These are phyloP conservation scores for Fonsecaea pedrosoi DNA, from an alignment of 2,329 filamentous ascomycete species.

Conservation along the genomic window DNA sequence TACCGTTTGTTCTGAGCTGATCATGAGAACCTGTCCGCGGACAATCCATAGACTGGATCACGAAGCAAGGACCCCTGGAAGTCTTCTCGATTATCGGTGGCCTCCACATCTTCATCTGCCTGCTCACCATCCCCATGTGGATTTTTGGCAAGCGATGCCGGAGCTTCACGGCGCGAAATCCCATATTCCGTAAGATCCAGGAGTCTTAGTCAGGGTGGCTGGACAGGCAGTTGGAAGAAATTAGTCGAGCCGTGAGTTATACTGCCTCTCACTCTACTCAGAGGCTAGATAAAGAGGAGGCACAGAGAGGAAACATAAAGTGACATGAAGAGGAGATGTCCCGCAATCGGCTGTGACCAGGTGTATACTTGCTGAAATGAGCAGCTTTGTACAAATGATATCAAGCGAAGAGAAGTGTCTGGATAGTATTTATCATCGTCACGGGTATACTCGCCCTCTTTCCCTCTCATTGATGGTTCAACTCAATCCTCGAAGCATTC, in stretches of 20 bases:
- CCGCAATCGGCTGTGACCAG: too few species aligned
- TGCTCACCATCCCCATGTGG: constrained; percentile 39
- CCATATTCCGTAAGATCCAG: constrained; percentile 29
- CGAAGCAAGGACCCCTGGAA: constrained; percentile 44
- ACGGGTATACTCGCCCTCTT: too few species aligned
- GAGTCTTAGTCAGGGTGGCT: constrained; percentile 11
- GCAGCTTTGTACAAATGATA: too few species aligned
- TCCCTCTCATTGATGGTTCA: too few species aligned
- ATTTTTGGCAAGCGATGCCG: constrained; percentile 37
- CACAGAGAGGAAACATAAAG: too few species aligned
- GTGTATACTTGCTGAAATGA: too few species aligned
- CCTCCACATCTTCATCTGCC: constrained; percentile 44
- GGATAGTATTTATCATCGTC: too few species aligned
- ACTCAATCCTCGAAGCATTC: too few species aligned
- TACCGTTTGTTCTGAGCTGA: too few species aligned
- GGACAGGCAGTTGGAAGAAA: too few species aligned
- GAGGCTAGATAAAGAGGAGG: not conserved
- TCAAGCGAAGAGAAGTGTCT: too few species aligned
- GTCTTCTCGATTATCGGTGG: constrained; percentile 47
- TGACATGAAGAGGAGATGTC: too few species aligned
- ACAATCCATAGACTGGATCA: constrained; percentile 43
- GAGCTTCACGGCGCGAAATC: constrained; percentile 44
- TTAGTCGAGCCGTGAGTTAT: not conserved
- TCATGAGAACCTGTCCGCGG: not conserved
- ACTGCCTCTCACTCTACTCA: not conserved